A percentile compares a stretch with the other conserved stretches of the same genome.
Conservation (phyloP, 306 rosid species). For the Quercus dentata region DNA sequence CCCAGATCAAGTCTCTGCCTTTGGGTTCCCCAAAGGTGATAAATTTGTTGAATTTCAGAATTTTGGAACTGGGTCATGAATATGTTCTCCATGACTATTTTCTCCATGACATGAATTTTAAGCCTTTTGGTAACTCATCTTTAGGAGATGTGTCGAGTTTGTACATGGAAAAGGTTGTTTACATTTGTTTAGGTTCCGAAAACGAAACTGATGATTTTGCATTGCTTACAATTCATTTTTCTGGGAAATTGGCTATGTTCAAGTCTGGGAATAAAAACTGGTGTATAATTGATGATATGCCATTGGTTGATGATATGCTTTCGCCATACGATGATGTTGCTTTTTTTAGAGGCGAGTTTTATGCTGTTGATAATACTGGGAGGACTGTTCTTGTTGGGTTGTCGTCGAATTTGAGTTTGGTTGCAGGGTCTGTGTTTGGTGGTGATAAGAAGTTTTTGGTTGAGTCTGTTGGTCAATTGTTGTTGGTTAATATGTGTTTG, state of each 20-base stretch:
- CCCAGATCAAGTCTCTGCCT: constrained; percentile 22
- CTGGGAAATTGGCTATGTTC: constrained; percentile 68
- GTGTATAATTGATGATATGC: constrained; percentile 59
- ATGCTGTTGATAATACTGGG: constrained; percentile 69
- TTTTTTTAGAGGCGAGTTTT: constrained; percentile 36
- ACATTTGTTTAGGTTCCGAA: constrained; percentile 24
- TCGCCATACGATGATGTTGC: constrained; percentile 72
- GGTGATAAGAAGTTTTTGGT: constrained; percentile 85
- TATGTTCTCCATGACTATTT: constrained; percentile 49
- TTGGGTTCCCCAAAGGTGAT: constrained; percentile 31
- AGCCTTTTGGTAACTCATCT: constrained; percentile 17
- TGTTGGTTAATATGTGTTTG: constrained; percentile 65
- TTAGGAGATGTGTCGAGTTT: constrained; percentile 32
- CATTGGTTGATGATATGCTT: constrained; percentile 42
- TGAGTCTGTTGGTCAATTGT: constrained; percentile 52
- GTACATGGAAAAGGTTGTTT: constrained; percentile 72
- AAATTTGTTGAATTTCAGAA: constrained; percentile 27
- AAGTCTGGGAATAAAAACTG: constrained; percentile 51
- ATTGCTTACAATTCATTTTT: constrained; percentile 71
- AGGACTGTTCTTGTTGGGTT: constrained; percentile 47
- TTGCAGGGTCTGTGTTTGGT: constrained; percentile 72
- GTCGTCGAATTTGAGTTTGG: constrained; percentile 25
- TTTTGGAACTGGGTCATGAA: constrained; percentile 49
- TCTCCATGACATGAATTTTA: constrained; percentile 16
- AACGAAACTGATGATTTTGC: constrained; percentile 23